Percentiles rank a stretch among this genome's conserved stretches.
Evolutionary conservation across 2,329 filamentous ascomycete genomes (phyloP).

Genomic region (Fusarium sarcochroum): DNA sequence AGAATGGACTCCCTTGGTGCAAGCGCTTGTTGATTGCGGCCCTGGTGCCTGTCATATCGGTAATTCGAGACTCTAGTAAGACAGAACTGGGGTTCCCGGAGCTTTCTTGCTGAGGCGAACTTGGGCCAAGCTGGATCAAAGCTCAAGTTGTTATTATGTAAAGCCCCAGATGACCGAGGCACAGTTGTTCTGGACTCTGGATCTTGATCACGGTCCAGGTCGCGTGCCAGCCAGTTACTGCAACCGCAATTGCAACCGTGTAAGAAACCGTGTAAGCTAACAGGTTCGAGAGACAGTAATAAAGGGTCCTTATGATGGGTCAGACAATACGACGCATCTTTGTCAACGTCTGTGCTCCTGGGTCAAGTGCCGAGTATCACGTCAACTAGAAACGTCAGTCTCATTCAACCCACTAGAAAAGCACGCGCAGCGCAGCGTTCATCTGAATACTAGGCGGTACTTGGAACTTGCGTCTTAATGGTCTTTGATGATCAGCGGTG

Average conservation of each 20-base stretch:
- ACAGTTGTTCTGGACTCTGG: constrained; percentile 4
- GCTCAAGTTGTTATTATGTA: background rate
- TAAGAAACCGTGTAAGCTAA: constrained; percentile 43
- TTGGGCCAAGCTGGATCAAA: constrained; percentile 10
- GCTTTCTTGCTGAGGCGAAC: constrained; percentile 11
- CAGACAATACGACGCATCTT: background rate
- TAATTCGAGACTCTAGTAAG: constrained; percentile 2
- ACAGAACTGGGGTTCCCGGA: background rate
- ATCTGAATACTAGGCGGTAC: constrained; percentile 3
- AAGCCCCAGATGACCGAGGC: constrained; percentile 16
- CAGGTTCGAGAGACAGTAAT: constrained; percentile 19
- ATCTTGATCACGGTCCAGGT: constrained; percentile 17
- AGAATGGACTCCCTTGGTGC: background rate
- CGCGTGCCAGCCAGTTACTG: constrained; percentile 22
- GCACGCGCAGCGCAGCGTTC: constrained; percentile 1
- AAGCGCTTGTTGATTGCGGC: constrained; percentile 8
- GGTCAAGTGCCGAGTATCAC: constrained; percentile 14
- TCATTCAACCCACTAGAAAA: constrained; percentile 6
- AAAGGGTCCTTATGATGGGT: constrained; percentile 20
- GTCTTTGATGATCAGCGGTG: constrained; percentile 11
- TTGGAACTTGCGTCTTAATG: background rate
- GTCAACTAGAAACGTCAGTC: constrained; percentile 18
- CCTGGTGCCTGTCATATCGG: background rate
- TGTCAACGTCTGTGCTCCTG: constrained; percentile 19
- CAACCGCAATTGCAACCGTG: constrained; percentile 22